Evolutionary conservation across 768 basidiomycete genomes (phyloP), one percentile per base, ranked within the genome.

Genomic region (Rhodotorula diobovata): DNA sequence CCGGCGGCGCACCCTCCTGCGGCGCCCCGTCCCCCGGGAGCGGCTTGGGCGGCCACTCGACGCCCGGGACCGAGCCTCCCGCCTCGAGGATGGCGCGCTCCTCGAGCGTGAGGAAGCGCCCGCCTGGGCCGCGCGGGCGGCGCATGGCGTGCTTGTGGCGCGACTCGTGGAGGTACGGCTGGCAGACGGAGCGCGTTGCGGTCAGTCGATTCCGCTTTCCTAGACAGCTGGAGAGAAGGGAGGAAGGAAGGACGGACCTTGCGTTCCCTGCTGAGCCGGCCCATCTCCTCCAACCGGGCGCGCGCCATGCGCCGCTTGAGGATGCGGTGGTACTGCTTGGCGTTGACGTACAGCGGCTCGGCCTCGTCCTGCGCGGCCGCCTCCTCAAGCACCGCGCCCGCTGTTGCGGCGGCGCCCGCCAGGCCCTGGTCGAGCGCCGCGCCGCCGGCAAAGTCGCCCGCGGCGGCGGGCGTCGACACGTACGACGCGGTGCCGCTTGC

Each of bases 141-240:
- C 93, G 88, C 89, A 97, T 94, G 43, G 96, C 96, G 82, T 99
- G 96, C 75, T 92, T 91, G 83, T 99, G 96, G 56, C 96, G 88
- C 15, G 92, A 95, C 79, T 99, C 96, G 75, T 99, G 96, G 41
- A 98, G 88, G 82, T 98, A 99, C 4, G 96, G 95, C 94, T 96
- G 72, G 64, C 72, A 30, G 30, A 0, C 21, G 34, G 50, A 12
- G 54, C 30, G 28, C 30, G 45, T 21, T 18, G 9, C 20, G 15
- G 45, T 46, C 45, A 46, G 45, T 21, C 11, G 32, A 25, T 8
- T 16, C 15, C 25, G 39, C 34, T 56, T 21, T 37, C 7, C 9
- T 8, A 7, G 2, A n/a, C 1, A 14, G 21, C 12, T 23, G 23
- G 46, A 67, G 41, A 43, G 63, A 62, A 45, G 9, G 48, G 48